Evolutionary conservation across 495 filamentous ascomycete species (phyloP).

Genomic region (Elasticomyces elasticus): DNA sequence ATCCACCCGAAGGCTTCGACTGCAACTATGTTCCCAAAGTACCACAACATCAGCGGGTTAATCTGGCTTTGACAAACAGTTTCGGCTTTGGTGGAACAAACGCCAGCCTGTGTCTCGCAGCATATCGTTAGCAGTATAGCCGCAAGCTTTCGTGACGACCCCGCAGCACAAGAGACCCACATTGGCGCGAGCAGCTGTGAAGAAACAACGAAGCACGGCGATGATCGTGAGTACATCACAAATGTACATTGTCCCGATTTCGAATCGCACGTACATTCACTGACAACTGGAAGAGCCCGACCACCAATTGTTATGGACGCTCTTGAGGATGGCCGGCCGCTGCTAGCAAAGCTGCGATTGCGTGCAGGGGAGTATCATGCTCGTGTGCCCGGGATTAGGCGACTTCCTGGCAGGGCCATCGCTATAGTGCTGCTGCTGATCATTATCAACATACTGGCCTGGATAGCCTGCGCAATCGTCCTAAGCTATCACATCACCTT

Average conservation of each 20-base stretch:
- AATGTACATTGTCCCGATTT: too few relatives aligned
- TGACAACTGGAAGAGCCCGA: too few relatives aligned
- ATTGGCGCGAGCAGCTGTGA: too few relatives aligned
- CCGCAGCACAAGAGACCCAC: too few relatives aligned
- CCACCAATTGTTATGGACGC: not conserved
- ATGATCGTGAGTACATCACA: too few relatives aligned
- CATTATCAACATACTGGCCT: conserved; percentile 57
- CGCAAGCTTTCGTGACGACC: not conserved
- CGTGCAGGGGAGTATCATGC: conserved; percentile 30
- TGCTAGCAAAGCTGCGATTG: conserved; percentile 1
- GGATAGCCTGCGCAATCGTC: conserved; percentile 62
- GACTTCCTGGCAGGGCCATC: conserved; percentile 54
- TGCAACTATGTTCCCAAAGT: conserved; percentile 78
- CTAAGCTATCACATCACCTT: conserved; percentile 44
- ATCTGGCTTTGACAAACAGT: conserved; percentile 81
- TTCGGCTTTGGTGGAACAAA: conserved; percentile 98
- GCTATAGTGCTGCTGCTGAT: conserved; percentile 57
- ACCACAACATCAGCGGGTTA: conserved; percentile 58
- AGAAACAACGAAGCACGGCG: too few relatives aligned
- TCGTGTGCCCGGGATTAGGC: conserved; percentile 28
- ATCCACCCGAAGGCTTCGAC: conserved; percentile 52
- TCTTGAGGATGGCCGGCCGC: not conserved
- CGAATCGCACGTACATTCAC: not conserved
- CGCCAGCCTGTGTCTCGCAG: conserved; percentile 71
- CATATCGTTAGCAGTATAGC: not conserved